phyloP scores from a whole-genome alignment of 2,329 filamentous ascomycete genomes.

The Fusarium sp. region DNA sequence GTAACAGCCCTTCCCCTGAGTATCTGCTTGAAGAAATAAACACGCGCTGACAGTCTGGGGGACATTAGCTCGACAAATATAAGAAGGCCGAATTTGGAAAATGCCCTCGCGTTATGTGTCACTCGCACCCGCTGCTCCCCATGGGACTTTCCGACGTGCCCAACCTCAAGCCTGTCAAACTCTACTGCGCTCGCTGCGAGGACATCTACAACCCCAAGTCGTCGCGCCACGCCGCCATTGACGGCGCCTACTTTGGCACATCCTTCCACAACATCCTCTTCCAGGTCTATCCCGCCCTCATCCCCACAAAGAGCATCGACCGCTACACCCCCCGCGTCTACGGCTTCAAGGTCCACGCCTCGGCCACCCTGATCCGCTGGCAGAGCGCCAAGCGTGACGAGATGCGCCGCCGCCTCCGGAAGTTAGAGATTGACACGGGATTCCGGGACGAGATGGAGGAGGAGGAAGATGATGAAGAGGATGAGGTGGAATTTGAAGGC shows the following conservation, averaged over 20 bases:
- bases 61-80: conserved; percentile 92
- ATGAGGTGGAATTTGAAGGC: conserved; percentile 60
- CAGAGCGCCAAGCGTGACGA: conserved; percentile 86
- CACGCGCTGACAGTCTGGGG: conserved; percentile 1
- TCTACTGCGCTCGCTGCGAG: conserved; percentile 97
- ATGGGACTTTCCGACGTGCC: conserved; percentile 95
- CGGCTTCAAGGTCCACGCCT: conserved; percentile 95
- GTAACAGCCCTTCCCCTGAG: conserved; percentile 62
- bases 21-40: background rate
- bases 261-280: conserved; percentile 99
- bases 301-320: conserved; percentile 87
- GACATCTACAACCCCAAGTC: conserved; percentile 99
- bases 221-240: conserved; percentile 92
- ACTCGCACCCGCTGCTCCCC: conserved; percentile 91
- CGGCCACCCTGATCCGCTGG: conserved; percentile 91
- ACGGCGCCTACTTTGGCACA: conserved; percentile 97
- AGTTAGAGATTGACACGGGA: conserved; percentile 82
- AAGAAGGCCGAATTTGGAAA: conserved; percentile 99
- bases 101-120: conserved; percentile 96
- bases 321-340: conserved; percentile 93
- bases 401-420: conserved; percentile 82
- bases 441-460: conserved; percentile 80
- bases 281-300: conserved; percentile 94
- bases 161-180: conserved; percentile 91
- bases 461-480: conserved; percentile 75